Evolutionary conservation across 2,329 filamentous ascomycete genomes (phyloP), one percentile per base, ranked within the genome.

Genomic region (Cladosporium velox): DNA sequence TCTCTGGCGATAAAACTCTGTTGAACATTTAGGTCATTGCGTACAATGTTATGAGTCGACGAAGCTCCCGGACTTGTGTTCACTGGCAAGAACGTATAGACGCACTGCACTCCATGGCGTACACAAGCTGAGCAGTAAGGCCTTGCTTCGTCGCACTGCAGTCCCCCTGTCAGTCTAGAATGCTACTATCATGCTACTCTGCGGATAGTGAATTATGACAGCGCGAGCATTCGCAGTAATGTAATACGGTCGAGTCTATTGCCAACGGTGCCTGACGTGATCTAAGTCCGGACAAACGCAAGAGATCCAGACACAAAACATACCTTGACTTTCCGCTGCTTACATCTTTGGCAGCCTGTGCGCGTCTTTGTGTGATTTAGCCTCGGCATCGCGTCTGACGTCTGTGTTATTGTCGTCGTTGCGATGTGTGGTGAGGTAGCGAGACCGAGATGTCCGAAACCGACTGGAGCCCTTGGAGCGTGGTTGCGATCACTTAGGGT

Each of bases 121-220:
- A 60, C 35, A 54, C 72, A 74, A 18, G 71, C 72, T 4, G 65
- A 49, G 54, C 72, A 74, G 47, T 60, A 68, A 6, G 72, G 72
- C 47, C 59, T 64, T 6, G 35, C 47, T 59, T 74, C 72, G 57
- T 73, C 72, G 63, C 72, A 73, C 67, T 72, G 35, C 35, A 34
- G 10, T 21, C 1, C 4, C 28, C 8, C 28, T 11, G 30, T 55
- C 52, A 55, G 52, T 30, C 32, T 34, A 12, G 2, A 1, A 26
- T 47, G n/a, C n/a, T n/a, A 21, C n/a, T 24, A 4, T 21, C n/a
- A 10, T 21, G 3, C n/a, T 21, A 12, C 41, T 10, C 8, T 11
- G 1, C n/a, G n/a, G 1, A 24, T 21, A 12, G 1, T 47, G 3
- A 47, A 21, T 7, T 12, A 47, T 47, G 41, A 21, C 21, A 11